These are phyloP conservation scores for Mucor racemosus DNA, from an alignment of 371 early-diverging fungal species.

Conservation along the genomic window DNA sequence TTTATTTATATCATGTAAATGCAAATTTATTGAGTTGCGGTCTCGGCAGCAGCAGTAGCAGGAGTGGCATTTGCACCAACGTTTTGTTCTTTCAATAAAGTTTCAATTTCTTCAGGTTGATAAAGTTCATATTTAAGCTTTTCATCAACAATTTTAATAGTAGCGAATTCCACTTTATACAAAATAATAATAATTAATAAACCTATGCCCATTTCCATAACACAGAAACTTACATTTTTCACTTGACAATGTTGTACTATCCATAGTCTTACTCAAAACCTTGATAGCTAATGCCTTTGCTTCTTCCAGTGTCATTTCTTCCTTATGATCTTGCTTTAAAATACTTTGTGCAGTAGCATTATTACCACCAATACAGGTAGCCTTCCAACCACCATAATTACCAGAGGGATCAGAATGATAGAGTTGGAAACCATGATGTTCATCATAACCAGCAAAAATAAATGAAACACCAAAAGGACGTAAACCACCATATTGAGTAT, in stretches of 20 bases:
- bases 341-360: constrained; percentile 89
- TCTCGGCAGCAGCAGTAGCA: constrained; percentile 11
- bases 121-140: constrained; percentile 70
- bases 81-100: constrained; percentile 72
- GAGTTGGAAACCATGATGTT: constrained; percentile 91
- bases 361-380: constrained; percentile 97
- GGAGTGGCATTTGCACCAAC: constrained; percentile 42
- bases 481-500: constrained; percentile 98
- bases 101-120: constrained; percentile 76
- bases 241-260: constrained; percentile 83
- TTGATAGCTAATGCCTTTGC: constrained; percentile 90
- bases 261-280: constrained; percentile 96
- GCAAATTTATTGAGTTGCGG: background rate
- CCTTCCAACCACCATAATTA: constrained; percentile 99
- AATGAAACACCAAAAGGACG: constrained; percentile 99
- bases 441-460: constrained; percentile 96
- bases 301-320: constrained; percentile 84
- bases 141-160: constrained; percentile 60
- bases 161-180: constrained; percentile 80
- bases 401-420: constrained; percentile 99
- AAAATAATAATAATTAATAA: background rate
- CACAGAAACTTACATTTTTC: constrained; percentile 79
- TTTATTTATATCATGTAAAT: constrained; percentile 5
- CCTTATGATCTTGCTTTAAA: constrained; percentile 95
- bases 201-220: no score